Base-by-base conservation (phyloP, 331 rosid species). In the Quercus tomentella region DNA sequence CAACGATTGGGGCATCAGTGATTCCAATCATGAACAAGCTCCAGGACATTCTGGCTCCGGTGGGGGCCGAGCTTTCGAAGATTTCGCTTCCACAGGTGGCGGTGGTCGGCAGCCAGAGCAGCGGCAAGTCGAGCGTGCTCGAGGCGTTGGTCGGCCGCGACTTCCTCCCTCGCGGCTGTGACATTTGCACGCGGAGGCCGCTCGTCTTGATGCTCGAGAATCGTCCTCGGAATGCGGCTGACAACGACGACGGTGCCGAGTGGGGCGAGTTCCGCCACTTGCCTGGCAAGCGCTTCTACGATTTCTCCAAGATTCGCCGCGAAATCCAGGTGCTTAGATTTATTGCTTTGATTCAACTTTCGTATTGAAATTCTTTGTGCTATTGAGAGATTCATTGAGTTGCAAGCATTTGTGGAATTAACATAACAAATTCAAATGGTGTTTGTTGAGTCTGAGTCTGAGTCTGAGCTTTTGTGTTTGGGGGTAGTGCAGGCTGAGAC, bases 51-150 rank as follows among this genome's bases (percentile, higher is more conserved):
- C 91, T 96, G 82, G 88, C 97, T 20, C 93, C 88, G 86, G 89
- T 96, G 2, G 98, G 98, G 4, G 86, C 89, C 89, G 75, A 70
- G 69, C 94, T 93, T 43, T 88, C 97, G 54, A 71, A 89, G 77
- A 91, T 96, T 77, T 91, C 93, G 77, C 98, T 96, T 52, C 99
- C 99, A 41, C 99, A 93, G 85, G 99, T 96, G 6, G 97, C 97
- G 54, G 98, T 96, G 21, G 98, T 96, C 60, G 99, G 99, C 9
- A 93, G 99, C 80, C 99, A 96, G 82, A 96, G 99, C 77, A 96
- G 99, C 82, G 98, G 99, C 76, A 96, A 96, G 91, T 96, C 99
- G 26, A 96, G 99, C 85, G 99, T 96, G 67, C 97, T 96, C 14
- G 99, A 96, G 82, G 92, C 99, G 4, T 92, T 96, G 20, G 99